These are phyloP conservation scores for Dendrobium huoshanense DNA, from an alignment of 106 monocot species.

Conservation along the genomic window DNA sequence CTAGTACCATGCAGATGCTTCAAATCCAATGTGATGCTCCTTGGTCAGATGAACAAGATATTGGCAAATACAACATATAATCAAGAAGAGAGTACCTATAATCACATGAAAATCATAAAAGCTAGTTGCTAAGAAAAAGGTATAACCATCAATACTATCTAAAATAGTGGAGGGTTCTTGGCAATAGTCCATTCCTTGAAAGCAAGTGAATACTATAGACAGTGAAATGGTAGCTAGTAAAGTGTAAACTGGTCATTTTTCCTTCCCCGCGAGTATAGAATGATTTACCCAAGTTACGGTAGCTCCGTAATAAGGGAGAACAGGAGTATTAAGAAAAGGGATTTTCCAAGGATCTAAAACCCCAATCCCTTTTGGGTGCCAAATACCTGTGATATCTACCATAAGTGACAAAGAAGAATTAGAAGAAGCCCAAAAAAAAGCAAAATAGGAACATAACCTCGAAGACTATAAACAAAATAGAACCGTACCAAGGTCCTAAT, in stretches of 20 bases:
- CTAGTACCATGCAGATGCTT: slow-evolving; percentile 13
- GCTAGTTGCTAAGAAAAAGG: slow-evolving; percentile 14
- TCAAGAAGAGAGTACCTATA: slow-evolving; percentile 27
- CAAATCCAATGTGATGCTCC: slow-evolving; percentile 17
- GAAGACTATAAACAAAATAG: slow-evolving; percentile 9
- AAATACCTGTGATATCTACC: not conserved
- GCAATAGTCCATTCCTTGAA: slow-evolving; percentile 20
- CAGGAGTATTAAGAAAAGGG: not conserved
- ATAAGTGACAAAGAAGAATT: slow-evolving; percentile 8
- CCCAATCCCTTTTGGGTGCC: not conserved
- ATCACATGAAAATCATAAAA: slow-evolving; percentile 28
- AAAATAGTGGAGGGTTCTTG: slow-evolving; percentile 14
- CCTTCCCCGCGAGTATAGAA: slow-evolving; percentile 7
- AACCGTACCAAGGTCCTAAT: slow-evolving; percentile 3
- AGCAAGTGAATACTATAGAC: slow-evolving; percentile 5
- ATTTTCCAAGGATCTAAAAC: not conserved
- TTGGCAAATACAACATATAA: slow-evolving; percentile 5
- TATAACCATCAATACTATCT: slow-evolving; percentile 12
- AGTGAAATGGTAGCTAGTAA: not conserved
- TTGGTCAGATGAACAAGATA: slow-evolving; percentile 8
- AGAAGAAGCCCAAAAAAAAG: not conserved
- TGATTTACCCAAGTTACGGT: not conserved
- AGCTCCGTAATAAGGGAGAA: not conserved
- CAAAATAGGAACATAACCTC: slow-evolving; percentile 6
- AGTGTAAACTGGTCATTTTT: not conserved